Conservation (phyloP, 2,329 filamentous ascomycete species). For the Chaetomium sp. region DNA sequence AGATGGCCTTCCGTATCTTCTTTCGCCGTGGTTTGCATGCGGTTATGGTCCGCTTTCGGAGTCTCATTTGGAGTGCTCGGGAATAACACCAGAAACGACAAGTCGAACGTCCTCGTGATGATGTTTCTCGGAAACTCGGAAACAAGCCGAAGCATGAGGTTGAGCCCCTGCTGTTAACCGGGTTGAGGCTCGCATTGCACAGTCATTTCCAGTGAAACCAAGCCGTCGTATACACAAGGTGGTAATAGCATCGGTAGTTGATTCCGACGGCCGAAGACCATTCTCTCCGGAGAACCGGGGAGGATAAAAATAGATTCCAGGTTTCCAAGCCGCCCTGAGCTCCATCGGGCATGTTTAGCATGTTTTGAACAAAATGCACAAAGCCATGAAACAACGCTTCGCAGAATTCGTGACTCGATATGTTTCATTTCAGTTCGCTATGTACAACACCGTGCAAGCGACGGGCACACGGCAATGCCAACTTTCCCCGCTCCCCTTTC, state of each 20-base stretch:
- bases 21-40: not conserved
- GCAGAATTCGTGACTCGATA: not conserved
- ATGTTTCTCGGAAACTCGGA: not conserved
- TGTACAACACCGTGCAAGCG: constrained; percentile 6
- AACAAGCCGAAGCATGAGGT: not conserved
- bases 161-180: not conserved
- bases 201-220: constrained; percentile 2
- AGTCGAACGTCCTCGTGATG: not conserved
- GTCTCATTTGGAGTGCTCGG: not conserved
- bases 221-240: not conserved
- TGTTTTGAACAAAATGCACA: not conserved
- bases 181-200: constrained; percentile 1
- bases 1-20: not conserved
- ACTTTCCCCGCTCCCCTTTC: not conserved
- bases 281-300: not conserved
- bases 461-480: constrained; percentile 2
- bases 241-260: constrained; percentile 17
- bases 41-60: not conserved
- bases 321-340: constrained; percentile 1
- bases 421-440: constrained; percentile 10
- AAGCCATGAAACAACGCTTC: constrained; percentile 5
- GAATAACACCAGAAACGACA: not conserved
- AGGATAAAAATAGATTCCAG: constrained; percentile 7
- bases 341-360: not conserved
- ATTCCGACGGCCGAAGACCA: not conserved